phyloP scores from a whole-genome alignment of 2,329 filamentous ascomycete species.

The Xylariaceae sp. region DNA sequence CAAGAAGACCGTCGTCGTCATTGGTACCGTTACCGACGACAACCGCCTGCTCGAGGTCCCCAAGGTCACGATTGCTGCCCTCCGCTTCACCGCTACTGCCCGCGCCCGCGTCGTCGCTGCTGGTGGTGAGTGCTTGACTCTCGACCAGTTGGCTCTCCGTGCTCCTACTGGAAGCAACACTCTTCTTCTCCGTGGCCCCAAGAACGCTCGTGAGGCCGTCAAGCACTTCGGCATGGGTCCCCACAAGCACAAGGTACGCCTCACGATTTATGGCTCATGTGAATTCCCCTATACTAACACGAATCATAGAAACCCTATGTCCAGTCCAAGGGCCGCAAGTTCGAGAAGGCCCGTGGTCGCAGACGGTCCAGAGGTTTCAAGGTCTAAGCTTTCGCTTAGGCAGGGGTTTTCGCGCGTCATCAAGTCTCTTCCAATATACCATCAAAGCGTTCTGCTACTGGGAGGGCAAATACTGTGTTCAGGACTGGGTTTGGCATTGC shows the following conservation, averaged over 20 bases:
- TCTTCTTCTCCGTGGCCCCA: constrained; percentile 91
- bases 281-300: constrained; percentile 30
- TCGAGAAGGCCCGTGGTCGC: constrained; percentile 98
- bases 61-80: constrained; percentile 88
- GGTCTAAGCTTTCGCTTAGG: constrained; percentile 62
- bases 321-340: constrained; percentile 99
- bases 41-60: constrained; percentile 86
- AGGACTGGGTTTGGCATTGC: constrained; percentile 35
- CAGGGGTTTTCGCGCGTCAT: constrained; percentile 29
- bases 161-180: constrained; percentile 96
- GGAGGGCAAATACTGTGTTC: constrained; percentile 29
- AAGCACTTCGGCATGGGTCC: constrained; percentile 99
- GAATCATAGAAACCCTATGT: constrained; percentile 79
- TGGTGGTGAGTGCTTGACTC: constrained; percentile 89
- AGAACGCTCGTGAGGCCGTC: constrained; percentile 95
- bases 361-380: constrained; percentile 99
- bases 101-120: constrained; percentile 89
- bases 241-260: constrained; percentile 87
- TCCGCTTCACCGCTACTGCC: constrained; percentile 94
- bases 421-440: constrained; percentile 31
- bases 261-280: neutral
- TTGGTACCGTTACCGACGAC: constrained; percentile 96
- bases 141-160: constrained; percentile 94
- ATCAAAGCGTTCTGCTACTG: constrained; percentile 24
- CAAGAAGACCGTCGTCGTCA: constrained; percentile 85